Evolutionary conservation across 257 asterid genomes (phyloP), one percentile per base, ranked within the genome.

Genomic region (Ajuga chamaepitys): DNA sequence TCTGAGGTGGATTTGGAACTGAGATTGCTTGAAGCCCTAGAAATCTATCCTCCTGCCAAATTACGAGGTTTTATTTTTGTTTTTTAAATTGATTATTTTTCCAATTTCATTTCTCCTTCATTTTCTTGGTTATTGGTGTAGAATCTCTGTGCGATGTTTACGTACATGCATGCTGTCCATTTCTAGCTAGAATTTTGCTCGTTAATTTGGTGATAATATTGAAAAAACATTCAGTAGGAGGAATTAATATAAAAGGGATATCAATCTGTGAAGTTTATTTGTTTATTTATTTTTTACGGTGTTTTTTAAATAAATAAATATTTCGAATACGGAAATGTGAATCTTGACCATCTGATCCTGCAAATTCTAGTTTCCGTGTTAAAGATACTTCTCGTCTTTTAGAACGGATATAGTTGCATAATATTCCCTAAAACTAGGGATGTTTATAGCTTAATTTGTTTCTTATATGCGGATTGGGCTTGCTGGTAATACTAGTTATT

Each of bases 1-100:
- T 77, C 90, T 28, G 95, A 94, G 75, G 95, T 90, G 71, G 99
- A 94, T 75, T 73, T 93, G 83, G 98, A 92, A 75, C 91, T 94
- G 50, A 80, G 77, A 71, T 73, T 94, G 55, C 79, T 94, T 60
- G 92, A 89, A 84, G 95, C 97, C 58, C 91, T 94, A 4, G 97
- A 88, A 80, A 88, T 86, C 70, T 94, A 94, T 34, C 99, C 97
- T 64, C 97, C 88, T 17, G 78, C 91, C 74, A 90, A 89, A 88
- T 74, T 94, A 60, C 83, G 74, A 82, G 96, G 99, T 74, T 74
- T 60, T 5, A 8, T 30, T 67, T 47, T 46, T 40, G 2, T 11
- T 45, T 1, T 51, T 28, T 51, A 5, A n/a, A 7, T 58, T 45
- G 17, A 5, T 62, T 63, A 24, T 0, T 2, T 60, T 28, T 54